Conservation (phyloP, 768 basidiomycete genomes). For the Panaeolus papilionaceus region DNA sequence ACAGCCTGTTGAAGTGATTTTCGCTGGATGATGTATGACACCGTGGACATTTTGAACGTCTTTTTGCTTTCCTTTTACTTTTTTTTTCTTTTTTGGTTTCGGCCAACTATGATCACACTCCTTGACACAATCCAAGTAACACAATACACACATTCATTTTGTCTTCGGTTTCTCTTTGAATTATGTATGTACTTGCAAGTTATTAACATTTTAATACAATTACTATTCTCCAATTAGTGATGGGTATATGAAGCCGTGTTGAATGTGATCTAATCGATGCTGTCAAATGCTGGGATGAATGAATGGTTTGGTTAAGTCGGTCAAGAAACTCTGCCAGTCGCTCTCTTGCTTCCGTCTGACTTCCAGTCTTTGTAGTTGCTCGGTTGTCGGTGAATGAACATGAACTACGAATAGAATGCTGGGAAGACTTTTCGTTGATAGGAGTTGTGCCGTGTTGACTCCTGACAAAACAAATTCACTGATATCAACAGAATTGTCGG, state of each 20-base stretch:
- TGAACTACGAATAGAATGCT: constrained; percentile 52
- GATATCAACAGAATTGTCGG: constrained; percentile 57
- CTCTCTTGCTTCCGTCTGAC: constrained; percentile 37
- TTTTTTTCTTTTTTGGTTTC: background rate
- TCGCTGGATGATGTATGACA: constrained; percentile 5
- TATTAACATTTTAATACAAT: constrained; percentile 15
- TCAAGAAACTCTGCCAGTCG: constrained; percentile 51
- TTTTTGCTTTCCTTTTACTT: background rate
- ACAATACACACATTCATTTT: constrained; percentile 15
- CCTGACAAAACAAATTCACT: constrained; percentile 50
- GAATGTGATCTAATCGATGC: background rate
- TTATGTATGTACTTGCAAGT: constrained; percentile 17
- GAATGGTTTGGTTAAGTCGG: constrained; percentile 39
- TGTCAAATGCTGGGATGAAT: constrained; percentile 23
- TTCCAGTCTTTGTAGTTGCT: constrained; percentile 46
- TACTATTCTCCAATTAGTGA: constrained; percentile 11
- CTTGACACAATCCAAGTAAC: constrained; percentile 3
- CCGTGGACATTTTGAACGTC: constrained; percentile 5
- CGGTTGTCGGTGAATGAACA: constrained; percentile 53
- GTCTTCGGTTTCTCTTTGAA: constrained; percentile 10
- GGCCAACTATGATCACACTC: constrained; percentile 6
- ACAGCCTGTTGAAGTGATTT: constrained; percentile 63
- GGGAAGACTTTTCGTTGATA: constrained; percentile 49
- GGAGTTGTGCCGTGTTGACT: constrained; percentile 48
- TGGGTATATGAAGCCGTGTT: background rate